phyloP scores from a whole-genome alignment of 805 yeast species.

The Gaillardinia entomophila region DNA sequence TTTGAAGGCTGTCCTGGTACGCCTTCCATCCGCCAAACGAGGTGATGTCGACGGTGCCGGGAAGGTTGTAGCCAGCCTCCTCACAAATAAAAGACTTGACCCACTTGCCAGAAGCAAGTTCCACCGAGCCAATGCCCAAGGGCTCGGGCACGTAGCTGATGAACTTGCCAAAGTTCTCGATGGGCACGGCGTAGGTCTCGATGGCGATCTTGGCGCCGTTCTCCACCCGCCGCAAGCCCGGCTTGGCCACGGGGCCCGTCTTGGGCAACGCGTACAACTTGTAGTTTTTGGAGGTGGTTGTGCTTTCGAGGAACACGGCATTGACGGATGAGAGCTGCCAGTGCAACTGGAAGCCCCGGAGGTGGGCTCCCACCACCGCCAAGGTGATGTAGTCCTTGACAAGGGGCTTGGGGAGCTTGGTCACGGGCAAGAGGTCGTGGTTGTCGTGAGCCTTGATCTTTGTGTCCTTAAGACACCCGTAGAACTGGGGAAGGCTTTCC shows the following conservation, averaged over 20 bases:
- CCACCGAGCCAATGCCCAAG: constrained; percentile 90
- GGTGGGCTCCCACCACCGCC: constrained; percentile 97
- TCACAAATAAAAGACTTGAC: constrained; percentile 95
- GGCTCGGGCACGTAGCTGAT: constrained; percentile 91
- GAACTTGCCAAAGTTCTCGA: constrained; percentile 72
- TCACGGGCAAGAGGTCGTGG: background rate
- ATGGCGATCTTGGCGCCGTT: constrained; percentile 59
- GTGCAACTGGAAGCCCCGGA: constrained; percentile 80
- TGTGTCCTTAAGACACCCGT: constrained; percentile 47
- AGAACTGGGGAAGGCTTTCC: constrained; percentile 42
- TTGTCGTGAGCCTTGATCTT: constrained; percentile 8
- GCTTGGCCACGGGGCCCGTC: constrained; percentile 78
- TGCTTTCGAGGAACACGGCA: constrained; percentile 62
- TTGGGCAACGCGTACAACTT: constrained; percentile 78
- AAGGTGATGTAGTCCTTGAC: constrained; percentile 41
- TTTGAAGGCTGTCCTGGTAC: constrained; percentile 44
- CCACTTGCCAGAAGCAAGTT: constrained; percentile 72
- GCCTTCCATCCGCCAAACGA: constrained; percentile 82
- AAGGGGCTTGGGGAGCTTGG: constrained; percentile 14
- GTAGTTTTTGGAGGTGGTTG: constrained; percentile 68
- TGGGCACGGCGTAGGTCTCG: constrained; percentile 82
- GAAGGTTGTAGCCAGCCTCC: constrained; percentile 70
- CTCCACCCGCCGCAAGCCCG: constrained; percentile 75
- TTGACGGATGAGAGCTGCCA: constrained; percentile 88
- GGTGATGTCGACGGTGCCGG: constrained; percentile 79